phyloP scores from a whole-genome alignment of 441 rosid genomes.

The Metrosideros polymorpha region DNA sequence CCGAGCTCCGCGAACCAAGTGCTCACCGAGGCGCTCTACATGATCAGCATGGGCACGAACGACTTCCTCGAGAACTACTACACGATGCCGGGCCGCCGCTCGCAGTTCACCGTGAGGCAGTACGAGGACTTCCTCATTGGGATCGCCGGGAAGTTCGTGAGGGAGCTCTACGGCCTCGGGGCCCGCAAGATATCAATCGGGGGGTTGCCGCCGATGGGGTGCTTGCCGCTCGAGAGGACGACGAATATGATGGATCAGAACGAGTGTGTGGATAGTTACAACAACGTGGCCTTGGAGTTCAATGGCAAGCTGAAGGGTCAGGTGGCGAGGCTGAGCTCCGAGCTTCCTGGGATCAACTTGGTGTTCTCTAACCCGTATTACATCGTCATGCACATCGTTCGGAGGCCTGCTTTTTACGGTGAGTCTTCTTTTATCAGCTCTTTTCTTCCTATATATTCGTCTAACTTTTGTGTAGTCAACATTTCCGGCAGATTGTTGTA shows the following conservation, averaged over 20 bases:
- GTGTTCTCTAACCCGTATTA: slow-evolving; percentile 37
- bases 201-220: slow-evolving; percentile 69
- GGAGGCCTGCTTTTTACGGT: slow-evolving; percentile 37
- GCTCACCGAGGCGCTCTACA: slow-evolving; percentile 28
- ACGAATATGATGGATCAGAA: slow-evolving; percentile 29
- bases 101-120: slow-evolving; percentile 23
- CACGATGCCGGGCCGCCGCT: slow-evolving; percentile 24
- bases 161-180: slow-evolving; percentile 35
- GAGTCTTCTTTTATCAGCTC: neutral
- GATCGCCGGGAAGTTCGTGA: slow-evolving; percentile 34
- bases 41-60: slow-evolving; percentile 57
- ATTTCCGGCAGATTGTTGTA: neutral
- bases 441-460: neutral
- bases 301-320: slow-evolving; percentile 28
- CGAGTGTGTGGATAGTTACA: slow-evolving; percentile 30
- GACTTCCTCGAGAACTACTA: slow-evolving; percentile 66
- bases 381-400: slow-evolving; percentile 30
- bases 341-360: slow-evolving; percentile 38
- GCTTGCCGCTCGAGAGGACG: slow-evolving; percentile 60
- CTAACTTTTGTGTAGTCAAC: neutral
- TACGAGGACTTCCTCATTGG: slow-evolving; percentile 36
- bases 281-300: slow-evolving; percentile 39
- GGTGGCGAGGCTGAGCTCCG: slow-evolving; percentile 21
- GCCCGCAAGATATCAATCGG: slow-evolving; percentile 54
- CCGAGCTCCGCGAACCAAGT: slow-evolving; percentile 14